These are phyloP conservation scores for Barnettozyma vustinii DNA, from an alignment of 805 yeast species.

Conservation along the genomic window DNA sequence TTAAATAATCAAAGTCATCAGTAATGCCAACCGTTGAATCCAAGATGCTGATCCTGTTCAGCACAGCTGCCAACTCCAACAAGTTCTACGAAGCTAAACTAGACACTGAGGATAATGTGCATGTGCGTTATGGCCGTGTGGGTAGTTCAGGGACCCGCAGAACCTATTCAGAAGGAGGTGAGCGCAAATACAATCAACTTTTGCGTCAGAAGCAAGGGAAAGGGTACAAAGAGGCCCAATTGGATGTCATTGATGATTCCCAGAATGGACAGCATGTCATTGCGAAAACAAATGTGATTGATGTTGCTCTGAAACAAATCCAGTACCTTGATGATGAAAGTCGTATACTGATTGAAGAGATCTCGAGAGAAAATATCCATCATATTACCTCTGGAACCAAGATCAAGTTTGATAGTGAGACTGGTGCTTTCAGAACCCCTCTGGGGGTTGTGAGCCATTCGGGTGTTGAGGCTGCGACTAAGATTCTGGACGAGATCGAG, in stretches of 20 bases:
- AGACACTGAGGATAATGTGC: not conserved
- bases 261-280: not conserved
- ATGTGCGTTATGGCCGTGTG: constrained; percentile 6
- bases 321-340: constrained; percentile 4
- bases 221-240: constrained; percentile 5
- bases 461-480: constrained; percentile 3
- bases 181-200: constrained; percentile 1
- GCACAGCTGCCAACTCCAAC: constrained; percentile 5
- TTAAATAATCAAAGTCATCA: too few species aligned
- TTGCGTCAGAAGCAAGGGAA: not conserved
- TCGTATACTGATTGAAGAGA: not conserved
- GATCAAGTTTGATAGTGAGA: constrained; percentile 1
- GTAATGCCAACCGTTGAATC: constrained; percentile 2
- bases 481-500: constrained; percentile 4
- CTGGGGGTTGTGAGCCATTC: constrained; percentile 3
- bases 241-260: constrained; percentile 2
- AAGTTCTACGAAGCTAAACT: constrained; percentile 5
- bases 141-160: constrained; percentile 3
- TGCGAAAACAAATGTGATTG: constrained; percentile 2
- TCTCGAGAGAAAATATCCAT: constrained; percentile 4
- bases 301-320: constrained; percentile 6
- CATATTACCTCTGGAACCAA: constrained; percentile 2
- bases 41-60: constrained; percentile 7
- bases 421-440: constrained; percentile 3
- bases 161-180: not conserved